phyloP scores from a whole-genome alignment of 805 yeast genomes.

The Candida pini region DNA sequence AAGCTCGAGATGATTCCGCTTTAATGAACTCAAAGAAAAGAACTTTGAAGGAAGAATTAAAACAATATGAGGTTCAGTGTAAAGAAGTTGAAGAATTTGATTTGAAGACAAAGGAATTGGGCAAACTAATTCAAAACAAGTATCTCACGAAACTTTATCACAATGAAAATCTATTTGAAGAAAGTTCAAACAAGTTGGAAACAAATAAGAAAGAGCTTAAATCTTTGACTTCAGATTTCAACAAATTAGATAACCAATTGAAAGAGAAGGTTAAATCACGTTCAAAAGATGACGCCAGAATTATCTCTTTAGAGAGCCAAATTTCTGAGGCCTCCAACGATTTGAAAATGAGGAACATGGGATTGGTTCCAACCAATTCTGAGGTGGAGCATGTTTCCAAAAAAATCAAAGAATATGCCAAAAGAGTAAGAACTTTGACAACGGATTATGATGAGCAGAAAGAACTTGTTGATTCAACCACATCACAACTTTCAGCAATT shows the following conservation, averaged over 20 bases:
- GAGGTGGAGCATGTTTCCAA: conserved; percentile 43
- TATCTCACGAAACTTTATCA: conserved; percentile 65
- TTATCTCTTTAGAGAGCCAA: conserved; percentile 35
- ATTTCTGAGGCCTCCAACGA: conserved; percentile 32
- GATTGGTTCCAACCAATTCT: conserved; percentile 57
- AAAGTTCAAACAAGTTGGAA: conserved; percentile 29
- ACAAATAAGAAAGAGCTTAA: conserved; percentile 34
- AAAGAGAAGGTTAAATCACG: conserved; percentile 33
- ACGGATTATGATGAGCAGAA: conserved; percentile 51
- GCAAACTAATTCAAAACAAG: conserved; percentile 39
- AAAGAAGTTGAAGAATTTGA: conserved; percentile 66
- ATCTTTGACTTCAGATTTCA: conserved; percentile 14
- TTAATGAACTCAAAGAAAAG: conserved; percentile 64
- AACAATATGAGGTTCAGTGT: conserved; percentile 71
- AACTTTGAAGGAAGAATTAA: conserved; percentile 65
- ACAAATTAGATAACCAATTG: conserved; percentile 24
- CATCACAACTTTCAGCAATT: conserved; percentile 40
- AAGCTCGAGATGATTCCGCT: conserved; percentile 58
- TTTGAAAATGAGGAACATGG: conserved; percentile 41
- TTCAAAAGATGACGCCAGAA: conserved; percentile 39
- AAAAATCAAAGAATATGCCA: conserved; percentile 41
- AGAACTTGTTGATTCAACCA: conserved; percentile 34
- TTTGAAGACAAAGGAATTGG: conserved; percentile 43
- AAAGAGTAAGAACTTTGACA: conserved; percentile 43
- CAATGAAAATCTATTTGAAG: conserved; percentile 39